Conservation (phyloP, 441 rosid species). For the Gossypium trilobum region DNA sequence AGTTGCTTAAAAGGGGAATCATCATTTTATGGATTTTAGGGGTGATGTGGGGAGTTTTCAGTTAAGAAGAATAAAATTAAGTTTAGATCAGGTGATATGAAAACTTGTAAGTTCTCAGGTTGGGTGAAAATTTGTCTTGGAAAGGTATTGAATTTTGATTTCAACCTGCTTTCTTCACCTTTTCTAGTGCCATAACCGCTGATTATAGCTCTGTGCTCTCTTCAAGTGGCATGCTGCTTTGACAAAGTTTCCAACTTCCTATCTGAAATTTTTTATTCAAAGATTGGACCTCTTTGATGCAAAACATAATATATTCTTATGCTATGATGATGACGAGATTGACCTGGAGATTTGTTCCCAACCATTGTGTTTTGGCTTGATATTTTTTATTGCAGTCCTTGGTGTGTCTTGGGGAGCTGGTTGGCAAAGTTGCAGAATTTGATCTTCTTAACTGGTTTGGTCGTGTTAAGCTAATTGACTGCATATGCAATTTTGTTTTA, state of each 20-base stretch:
- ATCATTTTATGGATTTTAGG: neutral
- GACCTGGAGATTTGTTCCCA: neutral
- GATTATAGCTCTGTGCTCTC: neutral
- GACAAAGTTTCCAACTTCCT: neutral
- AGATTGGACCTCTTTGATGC: neutral
- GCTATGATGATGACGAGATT: neutral
- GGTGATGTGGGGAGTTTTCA: neutral
- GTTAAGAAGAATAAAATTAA: neutral
- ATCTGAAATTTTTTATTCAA: neutral
- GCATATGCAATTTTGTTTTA: slow-evolving; percentile 64
- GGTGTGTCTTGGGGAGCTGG: slow-evolving; percentile 48
- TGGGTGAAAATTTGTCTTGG: neutral
- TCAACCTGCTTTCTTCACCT: neutral
- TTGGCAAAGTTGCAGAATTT: slow-evolving; percentile 60
- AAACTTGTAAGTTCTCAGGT: neutral
- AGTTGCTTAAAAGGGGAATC: neutral
- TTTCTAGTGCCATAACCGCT: neutral
- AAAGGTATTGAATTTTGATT: neutral
- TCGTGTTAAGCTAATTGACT: slow-evolving; percentile 65
- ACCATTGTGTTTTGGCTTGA: slow-evolving; percentile 8
- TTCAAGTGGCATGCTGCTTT: neutral
- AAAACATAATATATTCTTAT: neutral
- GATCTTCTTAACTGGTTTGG: slow-evolving; percentile 85
- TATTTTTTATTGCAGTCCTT: slow-evolving; percentile 45
- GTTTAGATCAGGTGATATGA: neutral